These are phyloP conservation scores for Microdochium trichocladiopsis DNA, from an alignment of 2,329 filamentous ascomycete species.

Conservation along the genomic window DNA sequence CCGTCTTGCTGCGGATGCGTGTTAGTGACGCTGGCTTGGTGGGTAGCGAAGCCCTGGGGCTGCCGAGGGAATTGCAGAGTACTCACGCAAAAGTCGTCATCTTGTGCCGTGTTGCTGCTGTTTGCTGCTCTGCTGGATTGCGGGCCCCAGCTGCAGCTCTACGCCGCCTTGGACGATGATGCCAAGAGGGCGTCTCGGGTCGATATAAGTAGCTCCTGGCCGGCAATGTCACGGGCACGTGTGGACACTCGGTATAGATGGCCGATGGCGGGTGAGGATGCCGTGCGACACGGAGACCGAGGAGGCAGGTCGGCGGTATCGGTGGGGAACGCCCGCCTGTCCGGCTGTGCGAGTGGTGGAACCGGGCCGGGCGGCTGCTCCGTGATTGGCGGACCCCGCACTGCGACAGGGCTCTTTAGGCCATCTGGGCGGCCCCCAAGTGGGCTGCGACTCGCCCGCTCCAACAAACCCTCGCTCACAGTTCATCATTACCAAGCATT, in stretches of 20 bases:
- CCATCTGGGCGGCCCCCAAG: no score
- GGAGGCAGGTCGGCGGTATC: background rate
- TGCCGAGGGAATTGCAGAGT: slow-evolving; percentile 3
- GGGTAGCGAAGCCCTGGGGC: no score
- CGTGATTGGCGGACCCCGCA: background rate
- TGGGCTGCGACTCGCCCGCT: no score
- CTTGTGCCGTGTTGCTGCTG: slow-evolving; percentile 2
- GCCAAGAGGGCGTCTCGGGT: no score
- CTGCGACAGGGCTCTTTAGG: no score
- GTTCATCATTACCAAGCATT: no score
- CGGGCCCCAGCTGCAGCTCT: background rate
- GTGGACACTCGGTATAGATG: background rate
- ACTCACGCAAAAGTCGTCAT: slow-evolving; percentile 45
- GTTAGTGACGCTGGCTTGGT: slow-evolving; percentile 6
- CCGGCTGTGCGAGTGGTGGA: no score
- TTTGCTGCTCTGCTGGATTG: background rate
- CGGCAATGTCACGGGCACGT: background rate
- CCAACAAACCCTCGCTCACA: no score
- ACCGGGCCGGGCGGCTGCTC: no score
- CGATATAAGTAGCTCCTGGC: no score
- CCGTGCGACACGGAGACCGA: background rate
- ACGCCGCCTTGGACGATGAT: background rate
- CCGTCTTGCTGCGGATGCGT: slow-evolving; percentile 35
- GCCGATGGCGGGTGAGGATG: background rate
- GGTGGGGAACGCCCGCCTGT: background rate